Conservation (phyloP, 805 yeast genomes). For the Saturnispora besseyi region DNA sequence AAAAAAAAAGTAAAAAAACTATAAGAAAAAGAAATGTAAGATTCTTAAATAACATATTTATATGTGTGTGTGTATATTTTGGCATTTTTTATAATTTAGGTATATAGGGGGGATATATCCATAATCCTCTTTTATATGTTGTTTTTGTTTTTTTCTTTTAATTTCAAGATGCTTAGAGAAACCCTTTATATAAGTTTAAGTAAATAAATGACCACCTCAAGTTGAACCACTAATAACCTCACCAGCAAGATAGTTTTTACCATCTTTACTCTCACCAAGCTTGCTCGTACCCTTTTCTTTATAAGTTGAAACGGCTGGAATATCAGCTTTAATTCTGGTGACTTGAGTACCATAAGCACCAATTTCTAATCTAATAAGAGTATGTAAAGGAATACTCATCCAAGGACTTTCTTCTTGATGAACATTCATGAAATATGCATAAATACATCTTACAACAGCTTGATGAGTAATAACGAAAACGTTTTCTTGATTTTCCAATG, state of each 20-base stretch:
- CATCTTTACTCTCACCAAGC: constrained; percentile 41
- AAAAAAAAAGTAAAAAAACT: too few species aligned
- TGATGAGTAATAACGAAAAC: constrained; percentile 95
- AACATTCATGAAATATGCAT: constrained; percentile 97
- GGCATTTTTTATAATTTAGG: too few species aligned
- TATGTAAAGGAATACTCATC: constrained; percentile 98
- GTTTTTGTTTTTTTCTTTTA: too few species aligned
- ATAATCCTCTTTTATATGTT: too few species aligned
- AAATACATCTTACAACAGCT: constrained; percentile 91
- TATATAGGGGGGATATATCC: too few species aligned
- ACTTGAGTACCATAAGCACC: constrained; percentile 86
- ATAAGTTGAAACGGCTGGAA: constrained; percentile 96
- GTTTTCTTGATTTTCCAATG: constrained; percentile 93
- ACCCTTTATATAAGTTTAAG: too few species aligned
- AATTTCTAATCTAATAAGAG: constrained; percentile 90
- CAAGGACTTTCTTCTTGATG: constrained; percentile 97
- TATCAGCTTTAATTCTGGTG: constrained; percentile 85
- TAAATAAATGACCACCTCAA: background rate
- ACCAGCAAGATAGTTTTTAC: constrained; percentile 36
- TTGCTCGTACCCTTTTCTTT: constrained; percentile 86
- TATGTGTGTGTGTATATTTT: too few species aligned
- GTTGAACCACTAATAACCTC: constrained; percentile 35
- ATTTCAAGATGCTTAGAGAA: too few species aligned
- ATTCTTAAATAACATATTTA: too few species aligned
- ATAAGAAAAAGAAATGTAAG: too few species aligned